Evolutionary conservation across 176 grass and related monocot genomes (phyloP), one percentile per base, ranked within the genome.

Genomic region (Rhynchospora tenuis): DNA sequence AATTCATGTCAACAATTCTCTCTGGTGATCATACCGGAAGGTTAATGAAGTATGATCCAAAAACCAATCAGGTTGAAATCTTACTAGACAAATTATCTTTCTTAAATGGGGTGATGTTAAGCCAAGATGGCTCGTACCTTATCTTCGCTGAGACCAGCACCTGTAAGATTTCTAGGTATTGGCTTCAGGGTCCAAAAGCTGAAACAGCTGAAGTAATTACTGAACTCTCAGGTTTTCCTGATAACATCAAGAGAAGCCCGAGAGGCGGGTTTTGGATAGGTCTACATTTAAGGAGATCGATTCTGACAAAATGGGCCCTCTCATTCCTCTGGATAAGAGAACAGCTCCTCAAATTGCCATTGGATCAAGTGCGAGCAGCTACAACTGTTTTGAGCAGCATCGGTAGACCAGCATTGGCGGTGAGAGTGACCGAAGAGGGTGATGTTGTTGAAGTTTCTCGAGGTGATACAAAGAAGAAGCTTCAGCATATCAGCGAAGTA

Each of bases 241-340:
- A 97, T 33, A 94, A 94, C 83, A 89, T 94, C 69, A 88, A 86
- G 78, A 75, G 68, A 71, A 91, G 94, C 78, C 87, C 88, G 1
- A 88, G 89, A 73, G 89, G 94, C 20, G 94, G 91, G 1, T 93
- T 88, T 45, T 94, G 86, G 93, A 14, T 88, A 43, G 55, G 51
- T 42, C 60, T 71, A 44, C 83, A 81, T 17, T 73, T 54, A 0
- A 82, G 46, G 22, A 82, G 80, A 82, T 48, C 80, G 42, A 51
- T 6, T 48, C 24, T 82, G 38, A 48, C 26, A 17, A 82, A 82
- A 20, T 48, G 33, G 59, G 59, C 42, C 9, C 59, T 82, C 13
- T 82, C 80, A 52, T 82, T 24, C 46, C 29, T 9, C 1, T 67
- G 60, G 80, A 27, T 64, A 67, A 82, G 80, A 42, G 45, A 33